Conservation (phyloP, 2,329 filamentous ascomycete species). For the Hymenoscyphus fructigenus region DNA sequence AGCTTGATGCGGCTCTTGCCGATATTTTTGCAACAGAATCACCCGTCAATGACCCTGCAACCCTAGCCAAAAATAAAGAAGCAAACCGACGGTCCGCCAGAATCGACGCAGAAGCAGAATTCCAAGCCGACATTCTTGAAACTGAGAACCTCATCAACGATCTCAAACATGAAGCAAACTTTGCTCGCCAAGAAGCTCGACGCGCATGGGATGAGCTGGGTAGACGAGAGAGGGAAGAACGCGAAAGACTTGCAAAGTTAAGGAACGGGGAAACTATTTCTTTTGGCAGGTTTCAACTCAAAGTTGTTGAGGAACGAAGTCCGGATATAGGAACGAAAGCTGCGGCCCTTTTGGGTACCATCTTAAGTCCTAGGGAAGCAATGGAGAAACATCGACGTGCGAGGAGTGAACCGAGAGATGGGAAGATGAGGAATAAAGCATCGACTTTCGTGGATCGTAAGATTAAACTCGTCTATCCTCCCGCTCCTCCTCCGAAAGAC, state of each 20-base stretch:
- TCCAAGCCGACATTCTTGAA: background rate
- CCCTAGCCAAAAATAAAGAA: background rate
- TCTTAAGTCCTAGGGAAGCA: conserved; percentile 13
- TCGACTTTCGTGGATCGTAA: background rate
- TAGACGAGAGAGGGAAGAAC: conserved; percentile 9
- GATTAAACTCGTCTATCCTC: conserved; percentile 6
- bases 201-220: conserved; percentile 14
- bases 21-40: conserved; percentile 8
- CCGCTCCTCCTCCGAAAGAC: conserved; percentile 6
- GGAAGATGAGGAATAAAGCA: background rate
- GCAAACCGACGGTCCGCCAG: conserved; percentile 4
- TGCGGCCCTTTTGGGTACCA: conserved; percentile 8
- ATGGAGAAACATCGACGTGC: conserved; percentile 11
- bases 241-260: conserved; percentile 7
- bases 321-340: conserved; percentile 3
- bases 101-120: conserved; percentile 4
- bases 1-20: conserved; percentile 1
- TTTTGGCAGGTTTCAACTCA: conserved; percentile 5
- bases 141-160: conserved; percentile 7
- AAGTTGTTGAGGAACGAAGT: background rate
- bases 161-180: conserved; percentile 8
- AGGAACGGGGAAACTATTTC: conserved; percentile 2
- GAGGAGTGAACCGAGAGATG: conserved; percentile 8
- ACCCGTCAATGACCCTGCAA: background rate
- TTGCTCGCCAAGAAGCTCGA: conserved; percentile 11